These are phyloP conservation scores for Solanum commersonii DNA, from an alignment of 257 asterid species.

Conservation along the genomic window DNA sequence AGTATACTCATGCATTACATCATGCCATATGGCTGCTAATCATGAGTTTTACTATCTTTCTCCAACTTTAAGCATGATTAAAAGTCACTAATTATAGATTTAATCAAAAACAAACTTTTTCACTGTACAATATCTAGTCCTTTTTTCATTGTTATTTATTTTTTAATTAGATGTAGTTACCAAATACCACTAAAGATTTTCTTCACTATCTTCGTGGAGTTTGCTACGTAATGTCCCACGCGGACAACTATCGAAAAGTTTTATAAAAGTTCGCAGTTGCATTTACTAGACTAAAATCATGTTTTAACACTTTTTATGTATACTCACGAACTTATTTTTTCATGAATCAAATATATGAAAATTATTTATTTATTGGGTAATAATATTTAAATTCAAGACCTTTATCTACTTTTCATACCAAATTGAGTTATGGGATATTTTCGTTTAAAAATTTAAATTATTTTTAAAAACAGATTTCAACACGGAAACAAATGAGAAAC, in stretches of 20 bases:
- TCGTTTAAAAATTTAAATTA: not conserved
- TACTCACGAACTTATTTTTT: no score
- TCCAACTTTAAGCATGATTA: conserved; percentile 42
- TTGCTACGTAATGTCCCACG: not conserved
- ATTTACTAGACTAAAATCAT: not conserved
- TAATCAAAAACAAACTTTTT: conserved; percentile 1
- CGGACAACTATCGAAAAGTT: not conserved
- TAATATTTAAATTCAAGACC: not conserved
- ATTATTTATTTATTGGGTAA: not conserved
- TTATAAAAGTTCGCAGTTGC: not conserved
- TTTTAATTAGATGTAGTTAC: conserved; percentile 14
- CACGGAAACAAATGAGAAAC: no score
- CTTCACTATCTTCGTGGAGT: not conserved
- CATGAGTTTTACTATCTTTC: not conserved
- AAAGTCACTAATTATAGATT: conserved; percentile 22
- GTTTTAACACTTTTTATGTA: not conserved
- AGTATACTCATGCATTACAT: not conserved
- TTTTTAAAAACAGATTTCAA: not conserved
- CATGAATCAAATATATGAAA: not conserved
- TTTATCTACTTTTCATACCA: not conserved
- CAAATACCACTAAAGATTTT: conserved; percentile 1
- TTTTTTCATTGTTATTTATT: not conserved
- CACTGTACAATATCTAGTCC: not conserved
- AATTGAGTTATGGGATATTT: not conserved
- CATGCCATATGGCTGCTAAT: not conserved